phyloP scores from a whole-genome alignment of 1,284 basidiomycete genomes.

The Pterulicium gracile region DNA sequence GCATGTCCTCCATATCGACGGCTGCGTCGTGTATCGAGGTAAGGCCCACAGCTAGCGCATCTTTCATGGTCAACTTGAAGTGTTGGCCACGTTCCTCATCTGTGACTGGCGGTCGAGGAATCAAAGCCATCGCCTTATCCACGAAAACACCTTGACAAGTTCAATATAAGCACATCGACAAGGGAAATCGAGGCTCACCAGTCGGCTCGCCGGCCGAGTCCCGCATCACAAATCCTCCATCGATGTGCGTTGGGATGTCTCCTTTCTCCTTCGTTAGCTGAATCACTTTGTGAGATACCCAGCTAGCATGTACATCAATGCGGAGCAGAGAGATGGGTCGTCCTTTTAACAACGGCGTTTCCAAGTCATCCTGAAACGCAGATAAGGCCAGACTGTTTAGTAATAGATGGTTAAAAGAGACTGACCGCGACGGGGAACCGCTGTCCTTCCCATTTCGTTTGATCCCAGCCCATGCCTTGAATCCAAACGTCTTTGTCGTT shows the following conservation, averaged over 20 bases:
- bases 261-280: conserved; percentile 16
- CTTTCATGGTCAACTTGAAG: conserved; percentile 51
- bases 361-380: conserved; percentile 41
- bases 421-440: conserved; percentile 74
- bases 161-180: background rate
- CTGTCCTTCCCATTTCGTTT: conserved; percentile 62
- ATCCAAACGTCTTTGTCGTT: conserved; percentile 58
- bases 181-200: conserved; percentile 11
- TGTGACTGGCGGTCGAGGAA: conserved; percentile 55
- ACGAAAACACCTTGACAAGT: conserved; percentile 50
- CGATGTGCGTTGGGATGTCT: conserved; percentile 10
- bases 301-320: conserved; percentile 43
- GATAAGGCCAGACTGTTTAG: conserved; percentile 1
- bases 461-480: conserved; percentile 88
- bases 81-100: conserved; percentile 46
- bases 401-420: conserved; percentile 3
- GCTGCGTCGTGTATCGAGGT: conserved; percentile 80
- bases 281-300: conserved; percentile 28
- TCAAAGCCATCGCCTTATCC: conserved; percentile 63
- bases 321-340: conserved; percentile 32
- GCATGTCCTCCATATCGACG: conserved; percentile 39
- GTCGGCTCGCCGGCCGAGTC: conserved; percentile 52
- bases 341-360: conserved; percentile 26
- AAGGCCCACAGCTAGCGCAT: conserved; percentile 66
- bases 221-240: conserved; percentile 8